Evolutionary conservation across 2,329 filamentous ascomycete species (phyloP).

Genomic region (Pseudocercospora crystallina): DNA sequence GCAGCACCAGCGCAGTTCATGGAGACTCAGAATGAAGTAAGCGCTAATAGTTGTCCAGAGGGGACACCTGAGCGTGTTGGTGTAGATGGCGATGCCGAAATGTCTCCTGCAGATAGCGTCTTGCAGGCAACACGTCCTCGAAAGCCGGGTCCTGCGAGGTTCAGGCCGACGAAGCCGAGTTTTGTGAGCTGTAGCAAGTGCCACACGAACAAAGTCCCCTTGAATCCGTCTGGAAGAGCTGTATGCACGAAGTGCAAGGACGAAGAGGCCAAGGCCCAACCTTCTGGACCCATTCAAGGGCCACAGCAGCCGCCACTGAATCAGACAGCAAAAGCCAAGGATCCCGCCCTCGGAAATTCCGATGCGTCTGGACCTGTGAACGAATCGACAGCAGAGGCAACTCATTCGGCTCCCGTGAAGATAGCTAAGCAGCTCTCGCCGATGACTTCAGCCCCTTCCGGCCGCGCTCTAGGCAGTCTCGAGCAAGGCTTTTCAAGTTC

Average conservation of each 20-base stretch:
- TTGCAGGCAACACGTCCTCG: not conserved
- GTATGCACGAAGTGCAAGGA: conserved; percentile 9
- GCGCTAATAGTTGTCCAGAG: not conserved
- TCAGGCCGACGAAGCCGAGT: not conserved
- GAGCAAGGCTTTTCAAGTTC: too few relatives aligned
- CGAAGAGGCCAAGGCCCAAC: not conserved
- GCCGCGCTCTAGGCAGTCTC: too few relatives aligned
- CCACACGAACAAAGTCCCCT: conserved; percentile 6
- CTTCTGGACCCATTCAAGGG: not conserved
- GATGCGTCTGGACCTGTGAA: too few relatives aligned
- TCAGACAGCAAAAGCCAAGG: too few relatives aligned
- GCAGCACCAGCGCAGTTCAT: too few relatives aligned
- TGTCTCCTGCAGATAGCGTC: conserved; percentile 18
- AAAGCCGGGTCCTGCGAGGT: not conserved
- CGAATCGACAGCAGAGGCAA: too few relatives aligned
- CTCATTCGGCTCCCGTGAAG: too few relatives aligned
- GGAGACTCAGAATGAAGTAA: too few relatives aligned
- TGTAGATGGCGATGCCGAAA: not conserved
- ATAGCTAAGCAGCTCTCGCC: too few relatives aligned
- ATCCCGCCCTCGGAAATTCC: too few relatives aligned
- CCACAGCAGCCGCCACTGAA: too few relatives aligned
- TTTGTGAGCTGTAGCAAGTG: conserved; percentile 7
- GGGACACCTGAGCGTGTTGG: not conserved
- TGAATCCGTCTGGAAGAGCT: conserved; percentile 6
- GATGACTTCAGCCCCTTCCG: too few relatives aligned